Base-by-base conservation (phyloP, 208 protist genomes). In the Leishmania arabica region DNA sequence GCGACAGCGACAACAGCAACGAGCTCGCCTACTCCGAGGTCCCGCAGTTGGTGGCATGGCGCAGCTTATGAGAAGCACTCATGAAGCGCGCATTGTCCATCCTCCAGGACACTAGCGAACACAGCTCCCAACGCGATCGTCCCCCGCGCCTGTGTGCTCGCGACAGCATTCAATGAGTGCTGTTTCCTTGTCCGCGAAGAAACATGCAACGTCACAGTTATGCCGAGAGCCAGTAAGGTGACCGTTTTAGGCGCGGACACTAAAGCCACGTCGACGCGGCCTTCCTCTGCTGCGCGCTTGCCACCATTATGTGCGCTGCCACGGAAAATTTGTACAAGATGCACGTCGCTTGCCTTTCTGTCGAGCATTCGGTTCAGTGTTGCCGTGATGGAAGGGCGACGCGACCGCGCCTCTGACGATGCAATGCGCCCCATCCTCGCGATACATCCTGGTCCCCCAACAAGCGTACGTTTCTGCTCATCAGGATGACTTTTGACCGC, bases 381-480 rank as follows among this genome's bases (percentile, higher is more conserved):
- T 58, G 73, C 82, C 69, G 34, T 88, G 21, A 81, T 91, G 56
- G 51, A 49, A 11, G 68, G 82, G 24, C 83, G 84, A 42, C 31
- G 74, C 8, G 19, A 56, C 21, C 69, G 66, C 19, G 83, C 90
- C 24, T 90, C 86, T 71, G 86, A 95, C 15, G 86, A 94, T 84
- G 97, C 97, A 93, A 87, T 40, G 53, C 84, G 80, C 27, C 91
- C 94, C 21, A 21, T 75, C 31, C 53, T 40, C n/a, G 47, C 13
- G 15, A 3, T 9, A 19, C 15, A 3, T 54, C 13, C 13, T 54
- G 51, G 15, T 0, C 15, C 51, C 4, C 45, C 45, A 11, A 47
- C 45, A 47, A 3, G 40, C 40, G 45, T 9, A 13, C 51, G 0
- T 9, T 9, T 1, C 15, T 19, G 2, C 51, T 21, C 51, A 11